Evolutionary conservation across 345 rosid genomes (phyloP).

Genomic region (Eucalyptus lansdowneana): DNA sequence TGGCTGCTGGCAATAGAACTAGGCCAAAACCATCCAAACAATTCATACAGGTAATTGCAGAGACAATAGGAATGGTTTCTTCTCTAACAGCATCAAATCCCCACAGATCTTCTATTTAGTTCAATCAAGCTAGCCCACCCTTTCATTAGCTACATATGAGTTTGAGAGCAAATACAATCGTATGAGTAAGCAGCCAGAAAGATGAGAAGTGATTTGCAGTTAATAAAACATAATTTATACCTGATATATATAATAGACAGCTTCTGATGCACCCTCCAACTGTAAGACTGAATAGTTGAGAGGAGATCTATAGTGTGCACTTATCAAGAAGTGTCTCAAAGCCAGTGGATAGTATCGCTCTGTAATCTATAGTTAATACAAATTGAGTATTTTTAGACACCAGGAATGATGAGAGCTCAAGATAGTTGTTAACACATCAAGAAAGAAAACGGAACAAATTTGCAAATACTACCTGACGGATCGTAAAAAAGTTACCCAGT

Average conservation of each 20-base stretch:
- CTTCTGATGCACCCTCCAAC: constrained; percentile 65
- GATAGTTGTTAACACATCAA: background rate
- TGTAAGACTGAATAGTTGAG: constrained; percentile 50
- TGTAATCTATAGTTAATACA: constrained; percentile 89
- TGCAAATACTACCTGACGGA: background rate
- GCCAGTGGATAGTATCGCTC: constrained; percentile 69
- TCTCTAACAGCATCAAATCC: background rate
- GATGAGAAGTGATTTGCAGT: background rate
- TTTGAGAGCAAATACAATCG: background rate
- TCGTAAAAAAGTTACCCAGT: background rate
- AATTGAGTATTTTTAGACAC: constrained; percentile 72
- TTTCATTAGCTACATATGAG: background rate
- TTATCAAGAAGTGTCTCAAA: constrained; percentile 73
- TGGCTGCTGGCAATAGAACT: background rate
- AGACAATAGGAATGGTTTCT: background rate
- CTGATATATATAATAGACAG: constrained; percentile 75
- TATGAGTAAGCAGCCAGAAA: background rate
- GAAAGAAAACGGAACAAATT: background rate
- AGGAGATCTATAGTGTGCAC: constrained; percentile 81
- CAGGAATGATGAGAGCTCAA: constrained; percentile 32
- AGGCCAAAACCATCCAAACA: background rate
- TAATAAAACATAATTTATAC: constrained; percentile 13
- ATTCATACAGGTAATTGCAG: background rate
- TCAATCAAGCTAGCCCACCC: background rate
- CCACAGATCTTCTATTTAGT: background rate